Conservation (phyloP, 371 early-diverging fungal genomes). For the Saksenaea oblongispora region DNA sequence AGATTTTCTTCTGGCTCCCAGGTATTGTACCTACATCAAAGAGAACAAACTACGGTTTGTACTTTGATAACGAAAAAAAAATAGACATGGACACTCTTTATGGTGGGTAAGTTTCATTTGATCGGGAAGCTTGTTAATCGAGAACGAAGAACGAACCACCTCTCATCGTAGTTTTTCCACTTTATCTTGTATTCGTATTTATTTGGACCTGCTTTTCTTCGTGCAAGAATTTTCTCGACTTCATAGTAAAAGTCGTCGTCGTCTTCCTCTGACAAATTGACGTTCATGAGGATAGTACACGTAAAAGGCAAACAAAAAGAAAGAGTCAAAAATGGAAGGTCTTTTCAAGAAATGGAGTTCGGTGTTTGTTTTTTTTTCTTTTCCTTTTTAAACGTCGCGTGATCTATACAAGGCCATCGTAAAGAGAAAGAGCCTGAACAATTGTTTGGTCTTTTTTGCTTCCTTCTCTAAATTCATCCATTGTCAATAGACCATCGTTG, state of each 20-base stretch:
- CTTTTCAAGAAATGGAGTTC: too few relatives aligned
- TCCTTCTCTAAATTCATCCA: constrained; percentile 89
- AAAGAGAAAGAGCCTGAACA: constrained; percentile 84
- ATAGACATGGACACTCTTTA: not conserved
- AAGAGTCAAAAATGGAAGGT: too few relatives aligned
- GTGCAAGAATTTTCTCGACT: constrained; percentile 13
- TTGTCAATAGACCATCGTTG: constrained; percentile 73
- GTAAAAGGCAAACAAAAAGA: not conserved
- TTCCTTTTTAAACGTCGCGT: too few relatives aligned
- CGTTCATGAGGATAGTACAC: not conserved
- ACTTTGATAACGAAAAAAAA: not conserved
- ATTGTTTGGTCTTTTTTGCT: constrained; percentile 88
- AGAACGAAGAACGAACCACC: constrained; percentile 11
- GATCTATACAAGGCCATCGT: constrained; percentile 79
- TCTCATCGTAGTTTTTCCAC: constrained; percentile 24
- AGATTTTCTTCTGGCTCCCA: constrained; percentile 27
- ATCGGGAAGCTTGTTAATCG: not conserved
- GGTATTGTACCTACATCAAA: constrained; percentile 15
- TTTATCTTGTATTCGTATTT: constrained; percentile 15
- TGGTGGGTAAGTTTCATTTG: not conserved
- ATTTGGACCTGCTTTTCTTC: not conserved
- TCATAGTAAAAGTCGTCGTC: constrained; percentile 13
- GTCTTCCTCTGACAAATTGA: not conserved
- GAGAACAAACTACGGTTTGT: not conserved
- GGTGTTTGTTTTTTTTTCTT: too few relatives aligned